These are phyloP conservation scores for Glycine latifolia DNA, from an alignment of 306 rosid species.

Conservation along the genomic window DNA sequence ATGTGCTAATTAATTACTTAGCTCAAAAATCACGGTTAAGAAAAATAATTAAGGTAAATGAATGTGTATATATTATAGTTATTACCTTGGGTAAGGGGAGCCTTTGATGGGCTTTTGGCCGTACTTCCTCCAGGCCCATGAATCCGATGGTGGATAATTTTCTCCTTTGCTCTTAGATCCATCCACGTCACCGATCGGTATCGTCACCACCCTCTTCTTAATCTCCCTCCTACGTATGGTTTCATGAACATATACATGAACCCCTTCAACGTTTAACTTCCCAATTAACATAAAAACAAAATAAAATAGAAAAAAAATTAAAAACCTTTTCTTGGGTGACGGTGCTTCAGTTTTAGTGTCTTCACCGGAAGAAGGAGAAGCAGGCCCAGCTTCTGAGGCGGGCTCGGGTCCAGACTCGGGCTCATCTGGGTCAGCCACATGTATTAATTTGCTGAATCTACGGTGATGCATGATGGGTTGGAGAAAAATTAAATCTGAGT, in stretches of 20 bases:
- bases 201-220: constrained; percentile 75
- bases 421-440: constrained; percentile 55
- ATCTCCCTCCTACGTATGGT: constrained; percentile 64
- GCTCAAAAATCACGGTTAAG: constrained; percentile 6
- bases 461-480: constrained; percentile 61
- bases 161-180: constrained; percentile 89
- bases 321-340: constrained; percentile 74
- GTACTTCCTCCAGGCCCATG: constrained; percentile 98
- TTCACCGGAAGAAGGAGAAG: constrained; percentile 77
- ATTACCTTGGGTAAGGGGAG: constrained; percentile 90
- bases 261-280: constrained; percentile 45
- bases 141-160: constrained; percentile 86
- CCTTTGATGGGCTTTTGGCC: constrained; percentile 98
- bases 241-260: constrained; percentile 26
- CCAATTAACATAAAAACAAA: neutral
- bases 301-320: neutral
- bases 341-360: constrained; percentile 63
- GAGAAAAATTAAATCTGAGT: constrained; percentile 15
- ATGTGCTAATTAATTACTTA: neutral
- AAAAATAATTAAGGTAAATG: constrained; percentile 30
- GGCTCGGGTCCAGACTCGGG: constrained; percentile 44
- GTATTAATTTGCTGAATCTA: constrained; percentile 49
- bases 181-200: constrained; percentile 93
- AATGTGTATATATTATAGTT: neutral
- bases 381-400: constrained; percentile 60